Evolutionary conservation across 768 basidiomycete species (phyloP), one percentile per base, ranked within the genome.

Genomic region (Boletus huronensis): DNA sequence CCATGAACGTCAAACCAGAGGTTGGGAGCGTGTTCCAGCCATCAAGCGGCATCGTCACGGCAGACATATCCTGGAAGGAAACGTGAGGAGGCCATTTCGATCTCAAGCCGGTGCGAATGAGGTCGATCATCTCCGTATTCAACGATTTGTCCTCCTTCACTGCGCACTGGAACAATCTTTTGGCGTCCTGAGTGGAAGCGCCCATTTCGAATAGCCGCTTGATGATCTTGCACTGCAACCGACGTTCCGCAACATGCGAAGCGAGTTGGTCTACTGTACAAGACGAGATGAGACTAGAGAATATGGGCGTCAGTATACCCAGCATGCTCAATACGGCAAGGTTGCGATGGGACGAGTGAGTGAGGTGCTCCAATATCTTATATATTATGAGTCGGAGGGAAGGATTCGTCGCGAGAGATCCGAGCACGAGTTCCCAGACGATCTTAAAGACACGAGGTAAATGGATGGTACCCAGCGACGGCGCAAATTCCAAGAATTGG

Each of bases 31-130:
- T 80, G 54, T 77, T 79, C 34, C 69, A 65, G n/a, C 69, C 72
- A n/a, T 75, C 72, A 42, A 83, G 79, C 1, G 71, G 69, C 31
- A 85, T 65, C 4, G 75, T 72, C 6, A 90, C 58, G 9, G 79
- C 71, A 3, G 86, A 80, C 6, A 73, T 66, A 2, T 78, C 77
- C 64, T 84, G 83, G 61, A 92, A 72, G 3, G 83, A 87, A 55
- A 93, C 80, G 64, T 93, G 90, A 52, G 84, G 81, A 0, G 87
- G 82, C 91, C 90, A 93, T 32, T 83, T 79, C 36, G 83, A 83
- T 67, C 82, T 86, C 77, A 89, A 84, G 3, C 82, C 83, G 43
- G 79, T 77, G 7, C 87, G 81, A 50, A 93, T 76, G 26, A 90
- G 70, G 41, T 90, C 89, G 42, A 92, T 66, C 34, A 89, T 76